These are phyloP conservation scores for Fagopyrum tataricum DNA, from an alignment of 148 eudicot species.

Conservation along the genomic window DNA sequence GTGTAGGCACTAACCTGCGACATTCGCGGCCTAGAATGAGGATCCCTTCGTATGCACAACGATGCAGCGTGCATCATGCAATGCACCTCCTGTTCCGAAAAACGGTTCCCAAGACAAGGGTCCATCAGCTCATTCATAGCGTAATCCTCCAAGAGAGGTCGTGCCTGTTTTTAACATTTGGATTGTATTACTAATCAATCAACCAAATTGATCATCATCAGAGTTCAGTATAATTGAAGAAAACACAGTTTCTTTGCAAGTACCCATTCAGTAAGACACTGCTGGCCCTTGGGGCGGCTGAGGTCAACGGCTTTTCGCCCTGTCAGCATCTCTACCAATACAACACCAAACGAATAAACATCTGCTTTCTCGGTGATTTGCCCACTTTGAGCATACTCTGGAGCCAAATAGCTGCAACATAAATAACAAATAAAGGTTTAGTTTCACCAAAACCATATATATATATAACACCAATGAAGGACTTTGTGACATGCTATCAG, in stretches of 20 bases:
- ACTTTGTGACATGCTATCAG: not conserved
- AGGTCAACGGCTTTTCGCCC: slow-evolving; percentile 76
- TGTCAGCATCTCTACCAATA: slow-evolving; percentile 58
- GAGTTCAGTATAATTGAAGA: not conserved
- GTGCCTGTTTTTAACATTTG: slow-evolving; percentile 44
- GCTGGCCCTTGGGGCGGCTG: slow-evolving; percentile 66
- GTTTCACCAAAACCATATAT: not conserved
- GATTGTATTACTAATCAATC: not conserved
- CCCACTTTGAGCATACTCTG: slow-evolving; percentile 77
- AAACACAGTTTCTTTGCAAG: not conserved
- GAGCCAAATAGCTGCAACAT: slow-evolving; percentile 53
- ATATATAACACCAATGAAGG: not conserved
- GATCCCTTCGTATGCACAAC: slow-evolving; percentile 68
- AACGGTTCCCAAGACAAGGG: slow-evolving; percentile 42
- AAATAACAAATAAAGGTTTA: not conserved
- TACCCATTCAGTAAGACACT: slow-evolving; percentile 80
- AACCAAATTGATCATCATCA: not conserved
- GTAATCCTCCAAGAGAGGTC: slow-evolving; percentile 52
- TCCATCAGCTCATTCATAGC: slow-evolving; percentile 55
- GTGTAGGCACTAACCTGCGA: slow-evolving; percentile 60
- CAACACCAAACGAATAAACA: slow-evolving; percentile 73
- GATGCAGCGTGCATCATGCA: slow-evolving; percentile 69
- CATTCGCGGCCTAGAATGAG: slow-evolving; percentile 86
- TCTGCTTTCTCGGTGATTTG: slow-evolving; percentile 78
- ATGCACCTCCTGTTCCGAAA: slow-evolving; percentile 52